Base-by-base conservation (phyloP, 2,329 filamentous ascomycete species). In the Aspergillus niger region DNA sequence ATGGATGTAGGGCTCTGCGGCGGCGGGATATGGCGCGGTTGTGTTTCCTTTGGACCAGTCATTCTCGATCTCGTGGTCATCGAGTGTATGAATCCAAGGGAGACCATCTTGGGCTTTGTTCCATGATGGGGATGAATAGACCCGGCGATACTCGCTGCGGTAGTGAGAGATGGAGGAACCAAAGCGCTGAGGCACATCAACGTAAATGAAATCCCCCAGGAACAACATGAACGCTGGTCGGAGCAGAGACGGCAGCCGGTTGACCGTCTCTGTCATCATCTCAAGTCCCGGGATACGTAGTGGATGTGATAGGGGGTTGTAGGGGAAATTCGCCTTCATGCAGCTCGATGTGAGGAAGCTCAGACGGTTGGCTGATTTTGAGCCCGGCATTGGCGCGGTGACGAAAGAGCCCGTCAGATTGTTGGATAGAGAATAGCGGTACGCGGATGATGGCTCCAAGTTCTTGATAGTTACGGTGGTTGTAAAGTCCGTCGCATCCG, bases 51-150 rank as follows among this genome's bases (percentile, higher is more conserved):
- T 87, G 30, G 76, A 75, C 92, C 93, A 98, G 77, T 98, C 95
- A 69, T 99, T 98, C 5, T 86, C 85, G 63, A 99, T 97, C 73
- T 99, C 95, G 70, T 99, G 95, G 73, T 99, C 95, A 72, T 99
- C 95, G 6, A 97, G 85, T 2, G 96, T 93, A 71, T 99, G 95
- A 48, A 98, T 91, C 95, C 95, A 99, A 69, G 93, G 96, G n/a
- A 98, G 81, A 0, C 26, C 87, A 87, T 10, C 91, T 87, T 0
- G 86, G 80, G 1, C 85, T 2, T 44, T 61, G 13, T 64, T 82
- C 95, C 95, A 99, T 65, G 97, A 94, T 0, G 94, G 94, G 2
- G 93, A 97, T 0, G 91, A 90, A 72, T 99, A 99, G n/a, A 97
- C 89, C 69, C 96, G 92, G 20, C 94, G 89, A 72, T 99, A 99